Evolutionary conservation across 345 rosid genomes (phyloP).

Genomic region (Firmiana major): DNA sequence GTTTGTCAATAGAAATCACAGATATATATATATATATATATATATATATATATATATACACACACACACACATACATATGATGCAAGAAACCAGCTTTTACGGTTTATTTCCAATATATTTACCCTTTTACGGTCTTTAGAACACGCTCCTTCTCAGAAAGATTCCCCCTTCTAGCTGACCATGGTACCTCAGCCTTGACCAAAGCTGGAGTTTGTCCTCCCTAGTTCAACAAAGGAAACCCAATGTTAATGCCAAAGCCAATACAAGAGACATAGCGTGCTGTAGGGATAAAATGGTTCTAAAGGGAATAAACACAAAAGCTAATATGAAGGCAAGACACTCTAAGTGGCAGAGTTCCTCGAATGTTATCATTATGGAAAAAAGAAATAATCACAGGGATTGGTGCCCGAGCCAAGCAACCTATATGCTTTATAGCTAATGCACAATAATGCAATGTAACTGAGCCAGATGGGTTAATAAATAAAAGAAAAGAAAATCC

Average conservation of each 20-base stretch:
- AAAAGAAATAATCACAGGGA: background rate
- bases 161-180: slow-evolving; percentile 72
- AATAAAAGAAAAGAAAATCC: background rate
- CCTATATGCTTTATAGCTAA: background rate
- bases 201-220: slow-evolving; percentile 60
- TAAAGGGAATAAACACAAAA: background rate
- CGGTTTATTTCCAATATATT: background rate
- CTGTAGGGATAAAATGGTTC: background rate
- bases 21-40: background rate
- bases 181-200: slow-evolving; percentile 93
- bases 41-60: too few species aligned
- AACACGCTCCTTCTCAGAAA: slow-evolving; percentile 80
- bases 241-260: slow-evolving; percentile 1
- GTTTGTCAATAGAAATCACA: background rate
- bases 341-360: background rate
- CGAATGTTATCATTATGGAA: background rate
- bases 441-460: background rate
- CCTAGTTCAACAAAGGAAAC: slow-evolving; percentile 40
- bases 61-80: background rate
- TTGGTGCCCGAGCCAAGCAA: background rate
- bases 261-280: background rate
- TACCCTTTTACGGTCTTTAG: slow-evolving; percentile 94
- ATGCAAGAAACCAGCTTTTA: background rate
- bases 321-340: background rate
- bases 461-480: background rate